Evolutionary conservation across 805 yeast species (phyloP).

Genomic region (Barnettozyma siamensis): DNA sequence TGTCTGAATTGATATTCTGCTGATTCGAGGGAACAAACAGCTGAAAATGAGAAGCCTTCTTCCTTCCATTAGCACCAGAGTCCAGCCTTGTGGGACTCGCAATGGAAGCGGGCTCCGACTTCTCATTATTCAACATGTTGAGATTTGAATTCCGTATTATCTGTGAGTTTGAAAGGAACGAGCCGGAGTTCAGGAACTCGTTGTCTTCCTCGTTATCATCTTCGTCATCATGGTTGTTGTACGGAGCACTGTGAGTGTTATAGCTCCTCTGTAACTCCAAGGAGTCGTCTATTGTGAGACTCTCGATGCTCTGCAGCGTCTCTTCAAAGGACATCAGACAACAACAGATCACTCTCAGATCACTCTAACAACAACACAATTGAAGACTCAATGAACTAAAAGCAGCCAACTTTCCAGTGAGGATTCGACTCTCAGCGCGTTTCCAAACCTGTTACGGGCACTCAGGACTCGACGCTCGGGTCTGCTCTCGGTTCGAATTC

Average conservation of each 20-base stretch:
- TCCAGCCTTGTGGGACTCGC: constrained; percentile 21
- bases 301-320: constrained; percentile 2
- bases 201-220: constrained; percentile 11
- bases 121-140: constrained; percentile 10
- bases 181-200: constrained; percentile 23
- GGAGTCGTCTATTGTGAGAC: constrained; percentile 1
- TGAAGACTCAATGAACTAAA: no score
- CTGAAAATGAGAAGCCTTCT: constrained; percentile 10
- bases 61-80: neutral
- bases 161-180: constrained; percentile 24
- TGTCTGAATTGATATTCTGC: constrained; percentile 4
- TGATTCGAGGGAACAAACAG: constrained; percentile 6
- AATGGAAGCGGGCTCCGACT: neutral
- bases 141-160: constrained; percentile 21
- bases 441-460: neutral
- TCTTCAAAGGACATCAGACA: neutral
- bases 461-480: neutral
- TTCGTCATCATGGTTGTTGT: neutral
- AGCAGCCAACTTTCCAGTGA: neutral
- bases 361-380: neutral
- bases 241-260: neutral
- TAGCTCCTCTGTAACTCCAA: neutral
- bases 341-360: neutral
- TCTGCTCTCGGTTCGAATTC: no score
- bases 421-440: neutral